Evolutionary conservation across 352 stramenopile genomes (phyloP), one percentile per base, ranked within the genome.

Genomic region (Phytophthora idaei): DNA sequence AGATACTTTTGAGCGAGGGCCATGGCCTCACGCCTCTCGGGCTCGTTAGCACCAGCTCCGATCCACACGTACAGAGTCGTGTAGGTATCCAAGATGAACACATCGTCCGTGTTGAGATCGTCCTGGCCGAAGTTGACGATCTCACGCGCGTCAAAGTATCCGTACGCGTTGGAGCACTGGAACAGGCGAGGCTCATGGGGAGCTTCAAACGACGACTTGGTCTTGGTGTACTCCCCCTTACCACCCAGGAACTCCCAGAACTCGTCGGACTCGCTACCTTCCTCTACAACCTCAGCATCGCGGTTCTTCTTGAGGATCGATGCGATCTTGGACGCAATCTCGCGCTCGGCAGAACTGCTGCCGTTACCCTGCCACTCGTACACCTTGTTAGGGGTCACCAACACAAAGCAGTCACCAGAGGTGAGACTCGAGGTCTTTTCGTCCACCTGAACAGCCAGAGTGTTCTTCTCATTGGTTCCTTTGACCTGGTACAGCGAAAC

Each of bases 31-130:
- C 78, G 76, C 73, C 95, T 92, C 71, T 95, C 86, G 5, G 76
- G 45, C 31, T 93, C 83, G 56, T 90, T 95, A 4, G 85, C 86
- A 60, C 83, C 78, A 41, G 66, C 63, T 60, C 93, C 93, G 42
- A 98, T 89, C 93, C 93, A 98, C 12, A 98, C 80, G 69, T 94
- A 98, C 51, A 98, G 73, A 32, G 77, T 87, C 55, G 87, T 94
- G 74, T 92, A 97, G 53, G 86, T 93, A 74, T 98, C 92, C 10
- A 98, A 71, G 11, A 98, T 78, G 71, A 97, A 97, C 27, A 98
- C 90, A 57, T 98, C 92, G 50, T 96, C 89, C 7, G 85, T 78
- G 72, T 94, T 95, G 37, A 98, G 78, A 62, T 98, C 93, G 62
- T 94, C 89, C 74, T 98, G 92, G 3, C 88, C 80, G 66, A 97